Conservation (phyloP, 176 grass and related monocot genomes). For the Eremochloa ophiuroides region DNA sequence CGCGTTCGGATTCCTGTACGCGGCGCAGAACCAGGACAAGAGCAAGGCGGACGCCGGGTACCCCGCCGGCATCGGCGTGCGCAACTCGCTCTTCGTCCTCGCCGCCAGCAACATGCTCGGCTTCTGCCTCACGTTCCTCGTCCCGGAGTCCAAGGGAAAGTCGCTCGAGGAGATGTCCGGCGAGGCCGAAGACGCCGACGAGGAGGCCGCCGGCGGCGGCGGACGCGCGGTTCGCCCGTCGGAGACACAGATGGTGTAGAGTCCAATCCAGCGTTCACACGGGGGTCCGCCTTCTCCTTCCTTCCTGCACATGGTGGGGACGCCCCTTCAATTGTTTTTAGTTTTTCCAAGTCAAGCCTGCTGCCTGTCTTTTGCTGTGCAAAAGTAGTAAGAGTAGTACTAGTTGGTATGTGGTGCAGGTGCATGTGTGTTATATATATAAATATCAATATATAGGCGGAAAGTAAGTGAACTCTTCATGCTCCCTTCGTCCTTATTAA, state of each 20-base stretch:
- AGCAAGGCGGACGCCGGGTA: constrained; percentile 39
- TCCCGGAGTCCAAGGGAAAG: constrained; percentile 62
- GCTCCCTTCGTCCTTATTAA: too few relatives aligned
- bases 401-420: too few relatives aligned
- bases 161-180: constrained; percentile 67
- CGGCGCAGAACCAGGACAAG: constrained; percentile 41
- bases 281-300: too few relatives aligned
- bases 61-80: constrained; percentile 37
- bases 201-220: neutral
- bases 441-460: too few relatives aligned
- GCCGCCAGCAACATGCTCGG: constrained; percentile 31
- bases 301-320: too few relatives aligned
- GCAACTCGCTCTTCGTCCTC: constrained; percentile 48
- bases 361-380: too few relatives aligned
- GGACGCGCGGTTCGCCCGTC: neutral
- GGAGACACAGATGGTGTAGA: neutral
- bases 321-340: too few relatives aligned
- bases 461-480: too few relatives aligned
- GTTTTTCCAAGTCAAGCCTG: too few relatives aligned
- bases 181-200: constrained; percentile 31
- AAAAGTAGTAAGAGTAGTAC: too few relatives aligned
- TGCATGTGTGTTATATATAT: too few relatives aligned
- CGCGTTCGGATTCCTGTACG: constrained; percentile 55
- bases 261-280: too few relatives aligned
- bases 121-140: constrained; percentile 37